Evolutionary conservation across 2,329 filamentous ascomycete species (phyloP).

Genomic region (Rhexocercosporidium sp.): DNA sequence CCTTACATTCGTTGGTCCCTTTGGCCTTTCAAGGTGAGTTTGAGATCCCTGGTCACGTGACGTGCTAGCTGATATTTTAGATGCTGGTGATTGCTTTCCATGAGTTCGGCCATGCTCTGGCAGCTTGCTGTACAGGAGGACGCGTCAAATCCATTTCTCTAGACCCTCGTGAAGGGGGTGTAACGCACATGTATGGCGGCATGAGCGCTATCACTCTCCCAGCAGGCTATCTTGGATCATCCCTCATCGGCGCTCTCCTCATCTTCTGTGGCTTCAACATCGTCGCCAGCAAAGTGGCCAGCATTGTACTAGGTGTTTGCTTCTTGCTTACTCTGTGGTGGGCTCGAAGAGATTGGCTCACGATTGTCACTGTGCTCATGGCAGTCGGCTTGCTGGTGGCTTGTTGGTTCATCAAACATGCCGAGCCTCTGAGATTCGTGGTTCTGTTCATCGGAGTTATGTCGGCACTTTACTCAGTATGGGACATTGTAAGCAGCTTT

Average conservation of each 20-base stretch:
- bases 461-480: conserved; percentile 79
- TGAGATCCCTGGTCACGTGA: neutral
- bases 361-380: conserved; percentile 70
- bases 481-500: conserved; percentile 68
- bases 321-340: conserved; percentile 84
- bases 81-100: conserved; percentile 87
- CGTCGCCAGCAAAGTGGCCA: conserved; percentile 79
- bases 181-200: conserved; percentile 78
- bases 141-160: conserved; percentile 75
- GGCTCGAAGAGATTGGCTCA: conserved; percentile 80
- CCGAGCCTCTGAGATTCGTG: conserved; percentile 74
- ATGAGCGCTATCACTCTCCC: conserved; percentile 73
- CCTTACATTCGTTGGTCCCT: conserved; percentile 76
- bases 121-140: conserved; percentile 74
- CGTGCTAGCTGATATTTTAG: conserved; percentile 45
- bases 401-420: conserved; percentile 82
- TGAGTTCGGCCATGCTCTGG: conserved; percentile 78
- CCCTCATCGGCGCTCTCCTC: conserved; percentile 75
- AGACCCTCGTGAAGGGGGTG: conserved; percentile 77
- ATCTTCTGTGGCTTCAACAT: conserved; percentile 85
- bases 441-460: conserved; percentile 85
- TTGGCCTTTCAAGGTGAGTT: conserved; percentile 78
- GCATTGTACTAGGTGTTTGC: conserved; percentile 72
- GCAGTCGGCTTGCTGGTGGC: conserved; percentile 74
- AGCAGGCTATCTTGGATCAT: conserved; percentile 79